phyloP scores from a whole-genome alignment of 2,329 filamentous ascomycete genomes.

The Aspergillus japonicus region DNA sequence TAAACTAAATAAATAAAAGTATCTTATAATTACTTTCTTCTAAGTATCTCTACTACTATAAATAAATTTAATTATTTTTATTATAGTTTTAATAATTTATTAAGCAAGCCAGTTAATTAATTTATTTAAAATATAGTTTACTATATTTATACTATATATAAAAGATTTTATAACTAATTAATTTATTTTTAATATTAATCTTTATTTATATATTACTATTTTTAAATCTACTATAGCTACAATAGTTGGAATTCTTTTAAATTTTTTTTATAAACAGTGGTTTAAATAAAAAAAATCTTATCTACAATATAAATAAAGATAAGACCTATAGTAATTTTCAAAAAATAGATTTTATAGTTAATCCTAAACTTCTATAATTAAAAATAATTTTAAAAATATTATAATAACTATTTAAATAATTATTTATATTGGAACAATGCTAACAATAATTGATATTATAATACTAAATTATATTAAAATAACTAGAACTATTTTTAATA shows the following conservation, averaged over 20 bases:
- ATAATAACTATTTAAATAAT: background rate
- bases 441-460: background rate
- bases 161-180: background rate
- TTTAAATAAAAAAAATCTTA: background rate
- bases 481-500: too few relatives aligned
- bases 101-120: rapidly evolving
- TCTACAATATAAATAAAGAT: background rate
- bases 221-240: background rate
- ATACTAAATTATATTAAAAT: background rate
- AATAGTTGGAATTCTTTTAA: background rate
- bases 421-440: too few relatives aligned
- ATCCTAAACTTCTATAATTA: background rate
- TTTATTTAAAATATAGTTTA: background rate
- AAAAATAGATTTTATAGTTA: background rate
- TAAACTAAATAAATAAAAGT: too few relatives aligned
- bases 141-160: background rate
- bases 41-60: too few relatives aligned
- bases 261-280: background rate
- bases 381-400: background rate
- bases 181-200: background rate
- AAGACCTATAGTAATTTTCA: background rate
- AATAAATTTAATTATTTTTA: too few relatives aligned
- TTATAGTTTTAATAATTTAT: too few relatives aligned
- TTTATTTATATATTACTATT: background rate
- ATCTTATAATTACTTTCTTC: too few relatives aligned